A percentile compares a stretch with the other conserved stretches of the same genome.
Evolutionary conservation across 805 yeast genomes (phyloP).

Genomic region (Schwanniomyces polymorphus): DNA sequence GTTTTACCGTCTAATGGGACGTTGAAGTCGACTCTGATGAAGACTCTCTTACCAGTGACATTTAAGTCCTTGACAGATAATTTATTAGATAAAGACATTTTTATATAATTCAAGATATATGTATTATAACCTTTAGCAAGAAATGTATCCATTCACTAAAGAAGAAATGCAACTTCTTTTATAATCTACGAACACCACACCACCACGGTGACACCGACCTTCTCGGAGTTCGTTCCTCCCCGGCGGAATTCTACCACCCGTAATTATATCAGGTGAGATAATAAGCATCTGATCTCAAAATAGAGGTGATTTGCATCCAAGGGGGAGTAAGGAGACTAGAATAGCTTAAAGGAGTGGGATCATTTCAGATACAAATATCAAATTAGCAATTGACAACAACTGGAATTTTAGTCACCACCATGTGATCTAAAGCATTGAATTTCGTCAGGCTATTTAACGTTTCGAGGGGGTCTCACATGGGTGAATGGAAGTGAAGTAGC

Average conservation of each 20-base stretch:
- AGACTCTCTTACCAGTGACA: conserved; percentile 89
- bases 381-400: no score
- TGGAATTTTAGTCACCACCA: no score
- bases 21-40: conserved; percentile 97
- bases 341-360: no score
- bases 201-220: neutral
- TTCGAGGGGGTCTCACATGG: no score
- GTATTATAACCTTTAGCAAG: neutral
- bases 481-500: no score
- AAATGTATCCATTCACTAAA: neutral
- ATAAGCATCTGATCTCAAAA: neutral
- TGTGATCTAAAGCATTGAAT: no score
- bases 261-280: conserved; percentile 4
- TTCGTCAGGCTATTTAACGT: no score
- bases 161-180: neutral
- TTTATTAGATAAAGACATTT: conserved; percentile 91
- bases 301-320: neutral
- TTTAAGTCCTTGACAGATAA: conserved; percentile 89
- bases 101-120: neutral
- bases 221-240: conserved; percentile 4
- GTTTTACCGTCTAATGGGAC: conserved; percentile 93
- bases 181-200: neutral
- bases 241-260: conserved; percentile 8
- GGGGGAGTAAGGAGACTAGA: neutral
- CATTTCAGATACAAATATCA: no score